These are phyloP conservation scores for Wickerhamomyces sp. DNA, from an alignment of 1,139 yeast species.

Conservation along the genomic window DNA sequence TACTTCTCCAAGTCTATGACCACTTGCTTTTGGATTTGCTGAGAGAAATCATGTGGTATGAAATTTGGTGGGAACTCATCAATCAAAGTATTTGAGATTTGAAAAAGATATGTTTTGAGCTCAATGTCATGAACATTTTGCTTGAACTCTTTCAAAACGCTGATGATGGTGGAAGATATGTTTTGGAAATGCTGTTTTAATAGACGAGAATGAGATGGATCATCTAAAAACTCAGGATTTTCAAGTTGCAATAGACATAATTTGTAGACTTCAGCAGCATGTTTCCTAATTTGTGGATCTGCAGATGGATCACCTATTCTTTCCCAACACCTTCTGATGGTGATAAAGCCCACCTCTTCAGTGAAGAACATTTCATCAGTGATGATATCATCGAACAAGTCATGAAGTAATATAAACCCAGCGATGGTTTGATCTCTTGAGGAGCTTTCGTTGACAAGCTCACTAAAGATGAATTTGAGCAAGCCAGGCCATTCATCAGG, in stretches of 20 bases:
- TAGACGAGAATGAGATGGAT: conserved; percentile 27
- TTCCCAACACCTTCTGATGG: conserved; percentile 44
- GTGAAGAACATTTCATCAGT: conserved; percentile 85
- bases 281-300: conserved; percentile 39
- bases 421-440: conserved; percentile 44
- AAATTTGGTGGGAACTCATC: conserved; percentile 30
- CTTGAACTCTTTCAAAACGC: conserved; percentile 17
- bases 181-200: conserved; percentile 20
- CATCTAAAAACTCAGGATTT: conserved; percentile 45
- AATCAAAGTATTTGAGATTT: conserved; percentile 24
- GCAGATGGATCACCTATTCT: conserved; percentile 33
- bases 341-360: conserved; percentile 56
- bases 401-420: conserved; percentile 67
- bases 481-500: conserved; percentile 96
- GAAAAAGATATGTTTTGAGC: background rate
- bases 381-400: conserved; percentile 79
- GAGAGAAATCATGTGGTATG: conserved; percentile 14
- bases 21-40: conserved; percentile 12
- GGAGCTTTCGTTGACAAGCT: conserved; percentile 31
- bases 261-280: conserved; percentile 49
- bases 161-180: conserved; percentile 8
- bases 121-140: conserved; percentile 1
- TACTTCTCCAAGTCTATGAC: conserved; percentile 20
- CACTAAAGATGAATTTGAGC: conserved; percentile 43
- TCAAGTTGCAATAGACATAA: conserved; percentile 49